phyloP scores from a whole-genome alignment of 2,329 filamentous ascomycete genomes.

The Aurifilum marmelostoma region DNA sequence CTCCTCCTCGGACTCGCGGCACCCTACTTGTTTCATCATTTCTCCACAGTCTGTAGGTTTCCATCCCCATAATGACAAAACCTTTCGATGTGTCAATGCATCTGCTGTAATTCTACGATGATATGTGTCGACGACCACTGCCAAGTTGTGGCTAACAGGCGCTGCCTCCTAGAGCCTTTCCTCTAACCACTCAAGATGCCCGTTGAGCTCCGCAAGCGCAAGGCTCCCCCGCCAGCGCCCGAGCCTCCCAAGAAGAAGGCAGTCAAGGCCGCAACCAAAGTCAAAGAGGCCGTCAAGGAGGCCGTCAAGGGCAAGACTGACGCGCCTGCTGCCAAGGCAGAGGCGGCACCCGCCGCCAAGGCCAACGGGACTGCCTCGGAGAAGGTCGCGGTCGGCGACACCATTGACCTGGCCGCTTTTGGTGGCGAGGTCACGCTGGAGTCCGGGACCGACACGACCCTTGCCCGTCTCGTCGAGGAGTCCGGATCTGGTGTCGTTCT shows the following conservation, averaged over 20 bases:
- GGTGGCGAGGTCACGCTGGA: conserved; percentile 81
- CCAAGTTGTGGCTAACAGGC: conserved; percentile 17
- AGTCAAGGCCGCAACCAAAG: conserved; percentile 42
- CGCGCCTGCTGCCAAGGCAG: conserved; percentile 7
- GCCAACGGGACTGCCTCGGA: conserved; percentile 41
- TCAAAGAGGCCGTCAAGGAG: conserved; percentile 40
- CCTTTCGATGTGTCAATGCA: neutral
- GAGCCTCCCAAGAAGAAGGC: conserved; percentile 53
- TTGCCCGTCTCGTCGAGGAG: conserved; percentile 79
- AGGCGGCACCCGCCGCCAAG: conserved; percentile 35
- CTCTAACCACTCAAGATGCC: conserved; percentile 48
- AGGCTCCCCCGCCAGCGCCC: conserved; percentile 52
- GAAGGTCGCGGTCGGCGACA: conserved; percentile 57
- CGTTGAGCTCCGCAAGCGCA: conserved; percentile 64
- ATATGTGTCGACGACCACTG: too few species aligned
- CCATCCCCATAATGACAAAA: neutral
- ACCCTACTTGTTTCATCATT: conserved; percentile 21
- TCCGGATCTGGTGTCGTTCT: conserved; percentile 87
- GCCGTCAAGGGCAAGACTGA: conserved; percentile 34
- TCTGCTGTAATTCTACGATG: too few species aligned
- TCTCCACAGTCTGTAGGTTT: conserved; percentile 24
- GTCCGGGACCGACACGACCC: conserved; percentile 76
- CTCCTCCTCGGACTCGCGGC: conserved; percentile 23
- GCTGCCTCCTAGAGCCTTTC: neutral
- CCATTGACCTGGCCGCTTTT: conserved; percentile 61